Evolutionary conservation across 805 yeast species (phyloP).

Genomic region (Ogataea angusta): DNA sequence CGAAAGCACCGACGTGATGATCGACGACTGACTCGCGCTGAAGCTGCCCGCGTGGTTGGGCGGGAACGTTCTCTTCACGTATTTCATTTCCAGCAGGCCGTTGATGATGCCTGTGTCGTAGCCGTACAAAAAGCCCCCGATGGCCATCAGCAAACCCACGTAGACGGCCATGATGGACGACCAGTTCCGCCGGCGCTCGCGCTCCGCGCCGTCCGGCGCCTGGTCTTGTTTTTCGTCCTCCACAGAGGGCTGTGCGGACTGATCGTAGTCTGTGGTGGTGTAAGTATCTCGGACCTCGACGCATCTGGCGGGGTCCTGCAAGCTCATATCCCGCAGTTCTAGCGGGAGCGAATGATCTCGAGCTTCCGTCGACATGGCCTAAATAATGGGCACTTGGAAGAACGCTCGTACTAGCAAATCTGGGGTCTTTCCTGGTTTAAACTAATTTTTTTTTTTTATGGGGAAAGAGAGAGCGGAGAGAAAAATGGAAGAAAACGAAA

Average conservation of each 20-base stretch:
- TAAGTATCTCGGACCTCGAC: not conserved
- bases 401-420: not conserved
- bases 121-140: conserved; percentile 89
- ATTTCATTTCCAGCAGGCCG: conserved; percentile 72
- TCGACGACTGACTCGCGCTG: conserved; percentile 60
- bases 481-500: too few species aligned
- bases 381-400: not conserved
- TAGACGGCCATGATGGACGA: conserved; percentile 63
- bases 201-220: not conserved
- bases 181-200: conserved; percentile 15
- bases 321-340: not conserved
- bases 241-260: conserved; percentile 7
- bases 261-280: not conserved
- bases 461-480: conserved; percentile 3
- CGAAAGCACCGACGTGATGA: conserved; percentile 75
- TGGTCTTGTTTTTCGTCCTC: conserved; percentile 3
- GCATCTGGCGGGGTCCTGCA: not conserved
- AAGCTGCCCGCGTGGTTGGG: conserved; percentile 40
- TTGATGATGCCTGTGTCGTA: conserved; percentile 87
- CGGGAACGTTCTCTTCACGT: conserved; percentile 57
- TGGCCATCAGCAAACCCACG: conserved; percentile 79
- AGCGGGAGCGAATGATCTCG: not conserved
- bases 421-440: not conserved
- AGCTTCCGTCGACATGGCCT: conserved; percentile 2
- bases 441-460: conserved; percentile 1